Evolutionary conservation across 2,329 filamentous ascomycete genomes (phyloP).

Genomic region (Thermothelomyces thermophilus): DNA sequence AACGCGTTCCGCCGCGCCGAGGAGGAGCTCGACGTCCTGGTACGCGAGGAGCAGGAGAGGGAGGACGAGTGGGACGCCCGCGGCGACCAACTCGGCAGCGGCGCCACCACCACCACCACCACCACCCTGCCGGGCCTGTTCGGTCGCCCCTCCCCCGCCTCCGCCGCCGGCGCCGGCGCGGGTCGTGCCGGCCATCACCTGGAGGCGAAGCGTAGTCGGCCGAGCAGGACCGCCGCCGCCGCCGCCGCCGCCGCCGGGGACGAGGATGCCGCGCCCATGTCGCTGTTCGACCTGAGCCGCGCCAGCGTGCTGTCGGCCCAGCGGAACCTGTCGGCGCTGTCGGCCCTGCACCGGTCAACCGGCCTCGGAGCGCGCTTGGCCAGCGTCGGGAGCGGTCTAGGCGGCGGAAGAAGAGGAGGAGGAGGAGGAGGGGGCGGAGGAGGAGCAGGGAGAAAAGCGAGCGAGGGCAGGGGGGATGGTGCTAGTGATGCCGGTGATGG

Average conservation of each 20-base stretch:
- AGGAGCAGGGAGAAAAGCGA: neutral
- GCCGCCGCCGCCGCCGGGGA: neutral
- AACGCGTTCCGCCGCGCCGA: constrained; percentile 71
- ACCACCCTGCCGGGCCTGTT: constrained; percentile 48
- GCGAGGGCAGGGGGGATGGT: neutral
- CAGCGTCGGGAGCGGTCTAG: constrained; percentile 23
- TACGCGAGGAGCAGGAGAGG: constrained; percentile 59
- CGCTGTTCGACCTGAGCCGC: constrained; percentile 57
- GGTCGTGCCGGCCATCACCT: too few relatives aligned
- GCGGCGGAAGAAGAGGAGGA: neutral
- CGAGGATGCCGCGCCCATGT: constrained; percentile 55
- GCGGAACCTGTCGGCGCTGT: constrained; percentile 50
- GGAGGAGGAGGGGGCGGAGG: neutral
- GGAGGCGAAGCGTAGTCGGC: neutral
- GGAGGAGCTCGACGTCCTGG: constrained; percentile 62
- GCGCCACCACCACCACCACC: neutral
- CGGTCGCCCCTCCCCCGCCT: constrained; percentile 17
- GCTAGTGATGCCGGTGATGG: constrained; percentile 13
- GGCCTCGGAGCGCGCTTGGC: constrained; percentile 21
- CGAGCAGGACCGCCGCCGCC: constrained; percentile 9
- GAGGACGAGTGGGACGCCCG: constrained; percentile 66
- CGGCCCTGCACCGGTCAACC: constrained; percentile 41
- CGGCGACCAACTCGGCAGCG: constrained; percentile 39
- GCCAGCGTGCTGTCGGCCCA: constrained; percentile 55
- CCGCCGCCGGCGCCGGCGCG: too few relatives aligned